Evolutionary conservation across 345 rosid species (phyloP).

Genomic region (Cardiospermum halicacabum): DNA sequence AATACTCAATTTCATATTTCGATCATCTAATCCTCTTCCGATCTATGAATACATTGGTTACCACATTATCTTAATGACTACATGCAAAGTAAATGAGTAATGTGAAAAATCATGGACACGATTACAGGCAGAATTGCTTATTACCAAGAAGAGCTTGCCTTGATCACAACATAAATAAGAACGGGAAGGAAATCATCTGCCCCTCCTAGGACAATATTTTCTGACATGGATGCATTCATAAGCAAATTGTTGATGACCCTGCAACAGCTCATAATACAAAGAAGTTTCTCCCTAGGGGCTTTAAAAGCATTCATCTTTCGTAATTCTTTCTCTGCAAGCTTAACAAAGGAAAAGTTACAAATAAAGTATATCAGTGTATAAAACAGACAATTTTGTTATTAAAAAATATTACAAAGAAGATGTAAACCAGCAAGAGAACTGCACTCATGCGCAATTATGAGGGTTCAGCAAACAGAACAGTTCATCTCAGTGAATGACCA

Average conservation of each 20-base stretch:
- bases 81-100: not conserved
- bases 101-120: constrained; percentile 7
- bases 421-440: not conserved
- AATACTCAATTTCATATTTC: not conserved
- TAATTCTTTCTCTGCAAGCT: constrained; percentile 60
- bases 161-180: constrained; percentile 50
- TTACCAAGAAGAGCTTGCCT: constrained; percentile 73
- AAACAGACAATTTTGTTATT: not conserved
- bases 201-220: constrained; percentile 40
- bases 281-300: constrained; percentile 50
- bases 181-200: constrained; percentile 64
- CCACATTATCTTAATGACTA: not conserved
- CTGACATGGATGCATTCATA: constrained; percentile 51
- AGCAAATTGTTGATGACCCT: constrained; percentile 51
- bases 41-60: not conserved
- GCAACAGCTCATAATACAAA: constrained; percentile 54
- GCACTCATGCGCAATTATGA: not conserved
- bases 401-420: not conserved
- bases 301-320: constrained; percentile 39
- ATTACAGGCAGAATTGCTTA: constrained; percentile 25
- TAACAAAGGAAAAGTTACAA: constrained; percentile 12
- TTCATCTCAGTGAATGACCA: not conserved
- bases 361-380: not conserved
- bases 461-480: not conserved
- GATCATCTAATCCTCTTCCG: not conserved